Base-by-base conservation (phyloP, 1,284 basidiomycete genomes). In the Ustilago bromivora region DNA sequence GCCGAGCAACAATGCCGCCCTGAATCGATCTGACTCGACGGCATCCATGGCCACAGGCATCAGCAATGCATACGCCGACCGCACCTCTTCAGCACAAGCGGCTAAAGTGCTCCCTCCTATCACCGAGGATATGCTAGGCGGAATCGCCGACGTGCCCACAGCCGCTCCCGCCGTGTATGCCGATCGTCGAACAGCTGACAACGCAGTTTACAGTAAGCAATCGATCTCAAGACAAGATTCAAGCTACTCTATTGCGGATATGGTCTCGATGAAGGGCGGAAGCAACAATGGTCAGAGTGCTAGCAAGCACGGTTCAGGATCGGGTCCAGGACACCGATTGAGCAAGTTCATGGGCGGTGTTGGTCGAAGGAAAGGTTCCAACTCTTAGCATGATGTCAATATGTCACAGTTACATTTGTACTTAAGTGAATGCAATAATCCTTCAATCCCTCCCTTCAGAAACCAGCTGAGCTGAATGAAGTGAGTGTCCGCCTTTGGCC, bases 261-360 rank as follows among this genome's bases (percentile, higher is more conserved):
- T 64, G 58, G 60, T 46, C n/a, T 63, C 70, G 13, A 54, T 58
- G 19, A 69, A 65, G n/a, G 69, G 66, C 41, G 17, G 40, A 32
- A 52, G 10, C 17, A 41, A 28, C 40, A 49, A 43, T 57, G 36
- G 36, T 41, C 19, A 23, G 13, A 38, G 57, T 28, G 41, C 36
- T 19, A 15, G 40, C 7, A 71, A 66, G 36, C 60, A 54, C 6
- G 17, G 28, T 2, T 32, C 55, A 32, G n/a, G 32, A n/a, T 23
- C 34, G 32, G 69, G 70, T 4, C 43, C 61, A 9, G 69, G 69
- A 1, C 40, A 71, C 28, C 40, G 76, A 7, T 46, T 78, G 15
- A 75, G 71, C 69, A 78, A 78, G 57, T 57, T 78, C 32, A 78
- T 78, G 71, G 65, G 55, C 7, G 55, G 55, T 28, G 55, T 56